Percentiles rank a stretch among this genome's conserved stretches.
Evolutionary conservation across 1,139 yeast species (phyloP).

Genomic region (Wickerhamomyces sp.): DNA sequence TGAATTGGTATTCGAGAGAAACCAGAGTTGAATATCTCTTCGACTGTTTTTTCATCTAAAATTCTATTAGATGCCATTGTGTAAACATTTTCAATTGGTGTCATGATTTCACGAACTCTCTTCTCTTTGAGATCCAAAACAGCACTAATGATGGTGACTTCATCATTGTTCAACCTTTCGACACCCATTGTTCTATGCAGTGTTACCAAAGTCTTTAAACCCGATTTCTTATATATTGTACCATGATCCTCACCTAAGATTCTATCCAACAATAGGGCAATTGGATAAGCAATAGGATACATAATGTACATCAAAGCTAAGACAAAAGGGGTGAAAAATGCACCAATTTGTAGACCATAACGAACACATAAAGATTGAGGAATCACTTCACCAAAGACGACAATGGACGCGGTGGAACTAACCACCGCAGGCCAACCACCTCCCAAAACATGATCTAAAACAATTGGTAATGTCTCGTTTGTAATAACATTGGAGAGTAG

Average conservation of each 20-base stretch:
- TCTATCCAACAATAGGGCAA: conserved; percentile 74
- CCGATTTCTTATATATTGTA: conserved; percentile 87
- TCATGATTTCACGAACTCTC: conserved; percentile 83
- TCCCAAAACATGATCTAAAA: conserved; percentile 85
- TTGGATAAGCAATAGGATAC: conserved; percentile 93
- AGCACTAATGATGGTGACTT: conserved; percentile 91
- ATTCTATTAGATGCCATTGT: conserved; percentile 84
- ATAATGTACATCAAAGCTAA: conserved; percentile 76
- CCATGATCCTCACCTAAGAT: conserved; percentile 95
- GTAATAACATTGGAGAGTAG: conserved; percentile 86
- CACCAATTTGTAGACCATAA: conserved; percentile 88
- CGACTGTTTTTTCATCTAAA: conserved; percentile 80
- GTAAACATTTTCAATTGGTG: conserved; percentile 87
- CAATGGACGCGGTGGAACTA: conserved; percentile 86
- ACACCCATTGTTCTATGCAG: conserved; percentile 94
- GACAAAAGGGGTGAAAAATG: conserved; percentile 88
- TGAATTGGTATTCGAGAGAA: conserved; percentile 96
- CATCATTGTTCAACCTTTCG: conserved; percentile 88
- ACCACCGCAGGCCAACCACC: conserved; percentile 99
- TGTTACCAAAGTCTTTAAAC: conserved; percentile 88
- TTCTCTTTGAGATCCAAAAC: conserved; percentile 93
- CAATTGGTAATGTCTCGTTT: conserved; percentile 92
- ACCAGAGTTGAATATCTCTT: conserved; percentile 89
- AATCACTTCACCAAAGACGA: conserved; percentile 92
- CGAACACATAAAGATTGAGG: conserved; percentile 93